phyloP scores from a whole-genome alignment of 208 protist genomes.

The Crithidia thermophila region DNA sequence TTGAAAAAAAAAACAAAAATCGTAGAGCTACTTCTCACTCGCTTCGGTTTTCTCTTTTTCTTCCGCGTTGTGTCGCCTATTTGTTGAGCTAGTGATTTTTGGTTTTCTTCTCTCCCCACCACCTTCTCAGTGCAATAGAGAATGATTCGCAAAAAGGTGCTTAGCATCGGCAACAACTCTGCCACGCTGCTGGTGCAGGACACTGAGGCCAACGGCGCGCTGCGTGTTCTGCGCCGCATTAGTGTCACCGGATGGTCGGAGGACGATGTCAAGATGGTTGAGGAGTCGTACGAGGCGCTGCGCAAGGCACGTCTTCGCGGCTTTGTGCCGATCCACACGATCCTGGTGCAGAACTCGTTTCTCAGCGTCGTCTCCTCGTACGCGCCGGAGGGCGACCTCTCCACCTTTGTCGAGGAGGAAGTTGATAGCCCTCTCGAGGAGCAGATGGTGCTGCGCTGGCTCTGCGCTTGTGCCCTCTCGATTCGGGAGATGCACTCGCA shows the following conservation, averaged over 20 bases:
- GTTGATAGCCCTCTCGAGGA: conserved; percentile 40
- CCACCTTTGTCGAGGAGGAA: conserved; percentile 64
- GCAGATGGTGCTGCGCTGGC: conserved; percentile 49
- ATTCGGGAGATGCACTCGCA: conserved; percentile 50
- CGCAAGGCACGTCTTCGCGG: conserved; percentile 27
- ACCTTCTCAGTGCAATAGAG: neutral
- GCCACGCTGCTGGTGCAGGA: conserved; percentile 84
- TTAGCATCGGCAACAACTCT: conserved; percentile 66
- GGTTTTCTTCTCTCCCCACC: neutral
- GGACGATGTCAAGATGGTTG: conserved; percentile 32
- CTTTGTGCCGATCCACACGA: conserved; percentile 58
- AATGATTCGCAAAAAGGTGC: conserved; percentile 87
- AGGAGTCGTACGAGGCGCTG: conserved; percentile 51
- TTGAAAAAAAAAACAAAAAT: too few species aligned
- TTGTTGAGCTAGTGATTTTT: neutral
- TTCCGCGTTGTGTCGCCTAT: too few species aligned
- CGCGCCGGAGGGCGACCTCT: conserved; percentile 54
- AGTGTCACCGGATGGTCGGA: conserved; percentile 56
- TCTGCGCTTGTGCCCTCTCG: conserved; percentile 50
- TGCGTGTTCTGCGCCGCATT: conserved; percentile 74
- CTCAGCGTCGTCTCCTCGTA: conserved; percentile 73
- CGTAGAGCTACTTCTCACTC: too few species aligned
- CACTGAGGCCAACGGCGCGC: conserved; percentile 46
- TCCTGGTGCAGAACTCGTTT: conserved; percentile 66
- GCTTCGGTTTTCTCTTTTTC: too few species aligned